Percentiles rank a stretch among this genome's conserved stretches.
These are phyloP conservation scores for Puccinia polysora DNA, from an alignment of 1,284 basidiomycete genomes.

Conservation along the genomic window DNA sequence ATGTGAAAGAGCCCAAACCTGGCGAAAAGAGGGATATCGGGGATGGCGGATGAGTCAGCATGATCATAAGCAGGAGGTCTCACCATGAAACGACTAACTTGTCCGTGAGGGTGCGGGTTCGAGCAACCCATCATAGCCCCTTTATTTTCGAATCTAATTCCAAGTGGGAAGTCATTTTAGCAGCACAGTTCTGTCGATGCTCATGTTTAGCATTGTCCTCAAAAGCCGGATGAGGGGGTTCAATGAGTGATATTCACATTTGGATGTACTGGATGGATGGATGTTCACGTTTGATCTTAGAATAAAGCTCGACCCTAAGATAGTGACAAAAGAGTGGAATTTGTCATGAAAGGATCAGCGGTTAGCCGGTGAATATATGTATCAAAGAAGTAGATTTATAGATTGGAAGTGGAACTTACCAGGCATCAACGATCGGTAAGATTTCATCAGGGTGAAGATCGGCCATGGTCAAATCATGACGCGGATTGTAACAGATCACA, in stretches of 20 bases:
- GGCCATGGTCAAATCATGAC: slow-evolving; percentile 82
- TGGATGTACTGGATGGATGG: slow-evolving; percentile 52
- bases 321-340: neutral
- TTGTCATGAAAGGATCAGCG: neutral
- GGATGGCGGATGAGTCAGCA: neutral
- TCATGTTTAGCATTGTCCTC: neutral
- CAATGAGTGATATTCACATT: too few species aligned
- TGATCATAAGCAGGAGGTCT: slow-evolving; percentile 46
- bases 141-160: slow-evolving; percentile 68
- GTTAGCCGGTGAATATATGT: neutral
- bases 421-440: slow-evolving; percentile 66
- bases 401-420: slow-evolving; percentile 55
- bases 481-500: slow-evolving; percentile 82
- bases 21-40: slow-evolving; percentile 29
- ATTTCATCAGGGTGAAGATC: slow-evolving; percentile 65
- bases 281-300: slow-evolving; percentile 49
- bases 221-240: neutral
- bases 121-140: slow-evolving; percentile 94
- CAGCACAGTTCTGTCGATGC: neutral
- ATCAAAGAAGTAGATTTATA: neutral
- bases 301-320: slow-evolving; percentile 47
- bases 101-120: slow-evolving; percentile 92
- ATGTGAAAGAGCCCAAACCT: slow-evolving; percentile 59
- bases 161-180: neutral
- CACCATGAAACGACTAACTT: slow-evolving; percentile 66